These are phyloP conservation scores for Dactylellina parvicollis DNA, from an alignment of 2,329 filamentous ascomycete species.

Conservation along the genomic window DNA sequence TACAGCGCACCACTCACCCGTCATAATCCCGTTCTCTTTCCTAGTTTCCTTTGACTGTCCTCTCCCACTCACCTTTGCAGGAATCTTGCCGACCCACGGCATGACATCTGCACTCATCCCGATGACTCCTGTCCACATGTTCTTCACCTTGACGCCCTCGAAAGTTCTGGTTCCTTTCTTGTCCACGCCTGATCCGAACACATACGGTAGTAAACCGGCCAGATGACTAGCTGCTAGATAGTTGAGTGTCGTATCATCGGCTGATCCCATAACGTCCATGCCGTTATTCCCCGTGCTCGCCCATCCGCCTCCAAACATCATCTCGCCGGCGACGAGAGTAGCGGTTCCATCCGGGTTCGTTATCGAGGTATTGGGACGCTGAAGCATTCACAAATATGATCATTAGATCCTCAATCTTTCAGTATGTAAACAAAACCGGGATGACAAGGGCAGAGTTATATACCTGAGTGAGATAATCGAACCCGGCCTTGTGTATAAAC, in stretches of 20 bases:
- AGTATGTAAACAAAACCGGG: neutral
- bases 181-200: conserved; percentile 61
- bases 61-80: conserved; percentile 56
- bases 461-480: conserved; percentile 67
- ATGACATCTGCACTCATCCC: conserved; percentile 65
- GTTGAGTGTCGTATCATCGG: conserved; percentile 64
- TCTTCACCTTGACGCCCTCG: conserved; percentile 59
- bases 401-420: too few species aligned
- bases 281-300: conserved; percentile 63
- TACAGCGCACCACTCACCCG: conserved; percentile 66
- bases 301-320: conserved; percentile 69
- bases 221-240: conserved; percentile 61
- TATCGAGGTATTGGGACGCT: conserved; percentile 25
- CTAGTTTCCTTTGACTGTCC: conserved; percentile 49
- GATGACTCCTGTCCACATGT: conserved; percentile 66
- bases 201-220: conserved; percentile 62
- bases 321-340: conserved; percentile 60
- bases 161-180: conserved; percentile 51
- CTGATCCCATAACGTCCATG: conserved; percentile 64
- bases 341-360: conserved; percentile 56
- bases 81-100: conserved; percentile 66
- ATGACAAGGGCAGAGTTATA: conserved; percentile 57
- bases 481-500: conserved; percentile 64
- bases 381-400: neutral
- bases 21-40: conserved; percentile 8